Evolutionary conservation across 495 filamentous ascomycete species (phyloP).

Genomic region (Hypoxylon trugodes): DNA sequence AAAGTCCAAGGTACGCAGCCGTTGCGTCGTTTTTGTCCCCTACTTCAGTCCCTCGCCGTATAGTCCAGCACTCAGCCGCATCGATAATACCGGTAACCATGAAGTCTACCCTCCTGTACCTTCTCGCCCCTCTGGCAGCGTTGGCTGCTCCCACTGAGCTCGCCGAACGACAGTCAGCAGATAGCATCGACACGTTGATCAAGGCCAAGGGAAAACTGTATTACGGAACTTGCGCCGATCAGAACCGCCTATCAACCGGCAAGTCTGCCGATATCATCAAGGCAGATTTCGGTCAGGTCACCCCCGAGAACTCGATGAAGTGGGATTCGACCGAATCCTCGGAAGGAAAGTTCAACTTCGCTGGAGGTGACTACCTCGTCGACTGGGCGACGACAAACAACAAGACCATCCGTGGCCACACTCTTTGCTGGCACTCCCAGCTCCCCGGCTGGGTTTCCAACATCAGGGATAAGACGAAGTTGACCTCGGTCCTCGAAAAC

Average conservation of each 20-base stretch:
- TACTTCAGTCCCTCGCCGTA: slow-evolving; percentile 3
- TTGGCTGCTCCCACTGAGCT: slow-evolving; percentile 45
- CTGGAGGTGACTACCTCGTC: slow-evolving; percentile 63
- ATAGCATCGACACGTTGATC: slow-evolving; percentile 63
- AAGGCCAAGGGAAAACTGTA: slow-evolving; percentile 70
- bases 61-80: not conserved
- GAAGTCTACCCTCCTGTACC: slow-evolving; percentile 51
- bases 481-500: slow-evolving; percentile 65
- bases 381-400: slow-evolving; percentile 65
- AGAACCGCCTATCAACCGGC: slow-evolving; percentile 58
- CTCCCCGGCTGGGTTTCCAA: slow-evolving; percentile 66
- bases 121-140: slow-evolving; percentile 47
- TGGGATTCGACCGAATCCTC: slow-evolving; percentile 62
- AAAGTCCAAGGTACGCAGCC: slow-evolving; percentile 16
- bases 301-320: slow-evolving; percentile 75
- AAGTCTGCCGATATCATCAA: slow-evolving; percentile 64
- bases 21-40: slow-evolving; percentile 4
- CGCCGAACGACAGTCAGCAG: slow-evolving; percentile 49
- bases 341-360: slow-evolving; percentile 60
- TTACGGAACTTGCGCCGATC: slow-evolving; percentile 65
- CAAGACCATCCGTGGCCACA: slow-evolving; percentile 70
- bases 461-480: slow-evolving; percentile 58
- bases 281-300: slow-evolving; percentile 69
- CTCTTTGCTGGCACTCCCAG: slow-evolving; percentile 71
- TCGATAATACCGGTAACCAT: slow-evolving; percentile 42